Evolutionary conservation across 2,329 filamentous ascomycete genomes (phyloP).

Genomic region (Clarireedia homoeocarpa): DNA sequence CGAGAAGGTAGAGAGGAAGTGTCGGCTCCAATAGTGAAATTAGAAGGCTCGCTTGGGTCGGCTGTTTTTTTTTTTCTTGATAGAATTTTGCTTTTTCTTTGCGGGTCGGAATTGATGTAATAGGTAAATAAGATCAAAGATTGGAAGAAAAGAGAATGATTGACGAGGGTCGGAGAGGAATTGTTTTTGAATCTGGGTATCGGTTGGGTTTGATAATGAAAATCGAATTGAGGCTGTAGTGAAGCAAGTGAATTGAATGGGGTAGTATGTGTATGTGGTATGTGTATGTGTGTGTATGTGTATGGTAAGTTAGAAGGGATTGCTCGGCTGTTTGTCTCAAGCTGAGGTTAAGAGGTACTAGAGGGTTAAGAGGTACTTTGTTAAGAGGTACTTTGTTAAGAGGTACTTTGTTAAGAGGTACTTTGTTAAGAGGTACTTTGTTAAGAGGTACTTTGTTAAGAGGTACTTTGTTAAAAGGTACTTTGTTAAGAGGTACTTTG

Average conservation of each 20-base stretch:
- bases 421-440: no score
- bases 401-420: no score
- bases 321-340: no score
- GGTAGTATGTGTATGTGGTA: no score
- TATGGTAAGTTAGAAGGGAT: no score
- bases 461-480: no score
- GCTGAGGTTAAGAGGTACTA: no score
- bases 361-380: no score
- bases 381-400: no score
- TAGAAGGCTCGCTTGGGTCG: constrained; percentile 2
- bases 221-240: background rate
- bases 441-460: no score
- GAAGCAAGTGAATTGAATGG: background rate
- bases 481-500: no score
- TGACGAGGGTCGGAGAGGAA: background rate
- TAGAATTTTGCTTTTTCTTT: constrained; percentile 4
- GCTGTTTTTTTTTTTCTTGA: constrained; percentile 5
- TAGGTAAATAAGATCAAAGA: background rate
- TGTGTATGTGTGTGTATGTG: no score
- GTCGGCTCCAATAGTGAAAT: constrained; percentile 15
- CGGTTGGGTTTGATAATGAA: background rate
- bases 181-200: background rate
- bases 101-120: constrained; percentile 1
- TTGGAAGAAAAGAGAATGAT: background rate
- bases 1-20: constrained; percentile 4